Percentiles rank a stretch among this genome's conserved stretches.
Evolutionary conservation across 345 rosid genomes (phyloP).

Genomic region (Lepidium didymum): DNA sequence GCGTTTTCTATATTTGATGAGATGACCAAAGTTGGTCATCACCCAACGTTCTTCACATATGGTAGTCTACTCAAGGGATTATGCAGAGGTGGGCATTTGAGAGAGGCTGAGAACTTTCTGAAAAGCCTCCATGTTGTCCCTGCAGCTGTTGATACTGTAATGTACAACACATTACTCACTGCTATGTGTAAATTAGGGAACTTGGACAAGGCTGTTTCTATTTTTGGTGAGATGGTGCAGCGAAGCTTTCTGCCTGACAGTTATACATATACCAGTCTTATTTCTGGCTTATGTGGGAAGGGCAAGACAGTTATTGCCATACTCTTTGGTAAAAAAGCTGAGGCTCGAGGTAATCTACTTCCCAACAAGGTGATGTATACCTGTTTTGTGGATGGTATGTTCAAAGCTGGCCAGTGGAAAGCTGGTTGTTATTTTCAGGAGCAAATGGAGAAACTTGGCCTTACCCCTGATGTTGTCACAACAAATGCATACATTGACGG

Average conservation of each 20-base stretch:
- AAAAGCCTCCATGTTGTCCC: constrained; percentile 45
- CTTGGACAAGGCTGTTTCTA: constrained; percentile 49
- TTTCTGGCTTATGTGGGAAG: constrained; percentile 62
- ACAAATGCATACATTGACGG: constrained; percentile 51
- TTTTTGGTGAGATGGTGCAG: constrained; percentile 64
- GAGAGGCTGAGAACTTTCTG: constrained; percentile 57
- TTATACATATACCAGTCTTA: constrained; percentile 57
- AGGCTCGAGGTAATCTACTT: constrained; percentile 34
- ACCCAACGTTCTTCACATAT: constrained; percentile 61
- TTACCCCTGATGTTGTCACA: constrained; percentile 47
- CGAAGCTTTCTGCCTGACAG: constrained; percentile 50
- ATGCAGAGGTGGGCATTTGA: constrained; percentile 59
- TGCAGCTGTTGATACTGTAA: constrained; percentile 50
- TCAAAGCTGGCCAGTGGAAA: constrained; percentile 61
- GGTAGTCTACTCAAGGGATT: constrained; percentile 81
- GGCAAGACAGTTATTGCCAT: constrained; percentile 65
- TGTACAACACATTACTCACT: constrained; percentile 65
- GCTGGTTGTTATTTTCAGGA: constrained; percentile 40
- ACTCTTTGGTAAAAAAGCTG: constrained; percentile 45
- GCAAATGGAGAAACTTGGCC: constrained; percentile 43
- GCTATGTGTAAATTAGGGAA: constrained; percentile 53
- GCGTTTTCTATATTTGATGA: constrained; percentile 69
- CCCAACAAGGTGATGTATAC: constrained; percentile 46
- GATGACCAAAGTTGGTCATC: constrained; percentile 58
- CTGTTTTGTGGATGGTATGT: constrained; percentile 60